Percentiles rank a stretch among this genome's conserved stretches.
phyloP scores from a whole-genome alignment of 257 asterid genomes.

The Scutellaria galericulata region DNA sequence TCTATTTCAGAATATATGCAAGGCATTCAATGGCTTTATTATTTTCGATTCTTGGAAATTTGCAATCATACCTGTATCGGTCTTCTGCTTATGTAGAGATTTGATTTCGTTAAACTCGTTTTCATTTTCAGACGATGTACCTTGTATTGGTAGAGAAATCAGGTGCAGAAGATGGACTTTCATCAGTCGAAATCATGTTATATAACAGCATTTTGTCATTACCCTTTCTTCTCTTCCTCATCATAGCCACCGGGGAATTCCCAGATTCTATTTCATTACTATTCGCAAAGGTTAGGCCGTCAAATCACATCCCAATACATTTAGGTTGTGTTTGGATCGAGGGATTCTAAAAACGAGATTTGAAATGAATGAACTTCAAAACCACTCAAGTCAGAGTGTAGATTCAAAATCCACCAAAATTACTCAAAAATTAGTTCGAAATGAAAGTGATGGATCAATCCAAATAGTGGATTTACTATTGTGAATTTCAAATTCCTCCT shows the following conservation, averaged over 20 bases:
- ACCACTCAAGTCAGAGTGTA: no score
- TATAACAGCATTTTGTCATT: constrained; percentile 85
- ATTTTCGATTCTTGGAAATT: background rate
- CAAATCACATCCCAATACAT: constrained; percentile 7
- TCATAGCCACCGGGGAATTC: constrained; percentile 89
- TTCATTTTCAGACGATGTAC: constrained; percentile 91
- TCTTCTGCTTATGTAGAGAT: constrained; percentile 9
- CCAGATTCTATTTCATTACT: constrained; percentile 73
- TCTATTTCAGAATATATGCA: constrained; percentile 9
- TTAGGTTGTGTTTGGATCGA: background rate
- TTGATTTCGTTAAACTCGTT: constrained; percentile 11
- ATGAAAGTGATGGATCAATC: no score
- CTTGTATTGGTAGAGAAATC: constrained; percentile 95
- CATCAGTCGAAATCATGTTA: constrained; percentile 90
- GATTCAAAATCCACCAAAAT: no score
- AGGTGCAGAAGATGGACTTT: constrained; percentile 97
- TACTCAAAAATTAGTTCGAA: no score
- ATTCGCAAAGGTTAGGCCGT: constrained; percentile 68
- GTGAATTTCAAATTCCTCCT: no score
- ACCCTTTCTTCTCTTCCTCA: constrained; percentile 87
- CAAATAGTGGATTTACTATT: no score
- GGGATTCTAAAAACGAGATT: no score
- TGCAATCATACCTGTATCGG: constrained; percentile 10
- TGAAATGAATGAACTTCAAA: no score
- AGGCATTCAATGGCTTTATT: background rate